Base-by-base conservation (phyloP, 2,329 filamentous ascomycete genomes). In the Cercospora sp. region DNA sequence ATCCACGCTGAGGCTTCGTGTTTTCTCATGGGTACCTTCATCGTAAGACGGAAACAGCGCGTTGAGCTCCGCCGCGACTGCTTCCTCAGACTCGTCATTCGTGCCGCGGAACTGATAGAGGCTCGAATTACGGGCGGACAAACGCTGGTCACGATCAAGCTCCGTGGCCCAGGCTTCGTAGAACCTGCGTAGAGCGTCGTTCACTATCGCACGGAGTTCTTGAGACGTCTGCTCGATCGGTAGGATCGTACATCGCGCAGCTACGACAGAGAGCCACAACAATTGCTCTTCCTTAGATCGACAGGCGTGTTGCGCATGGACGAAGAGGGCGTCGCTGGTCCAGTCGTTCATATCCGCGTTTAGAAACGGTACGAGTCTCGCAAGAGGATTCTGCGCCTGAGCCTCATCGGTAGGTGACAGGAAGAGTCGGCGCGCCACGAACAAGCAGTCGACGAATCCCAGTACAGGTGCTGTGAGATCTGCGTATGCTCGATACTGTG, bases 41-140 rank as follows among this genome's bases (percentile, higher is more conserved):
- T 91, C 89, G 71, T 89, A 96, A 5, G 86, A 87, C 1, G 94
- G 94, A 81, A 98, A 98, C 6, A 98, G 82, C 71, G 91, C 86
- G 21, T 89, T 85, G 71, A 97, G 90, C 71, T 95, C 91, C 65
- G 90, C 87, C 70, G 90, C 86, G 63, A 93, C 88, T 9, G 87
- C 83, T 73, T 91, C 90, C 66, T 96, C 91, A 71, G 92, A 88
- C 59, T 94, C 90, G 69, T 94, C 91, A 45, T 87, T 82, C 45
- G 89, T 90, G 34, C 94, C 94, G 70, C 89, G 88, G 81, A 95
- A 97, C 21, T 89, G 90, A 79, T 97, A 99, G 45, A 97, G 80
- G 70, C 91, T 93, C 5, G 87, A 88, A 70, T 90, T 91, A 30
- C 87, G 86, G 18, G 91, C 90, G 72, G 91, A 89, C 58, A 91